phyloP scores from a whole-genome alignment of 306 rosid species.

The Acacia melanoxylon region DNA sequence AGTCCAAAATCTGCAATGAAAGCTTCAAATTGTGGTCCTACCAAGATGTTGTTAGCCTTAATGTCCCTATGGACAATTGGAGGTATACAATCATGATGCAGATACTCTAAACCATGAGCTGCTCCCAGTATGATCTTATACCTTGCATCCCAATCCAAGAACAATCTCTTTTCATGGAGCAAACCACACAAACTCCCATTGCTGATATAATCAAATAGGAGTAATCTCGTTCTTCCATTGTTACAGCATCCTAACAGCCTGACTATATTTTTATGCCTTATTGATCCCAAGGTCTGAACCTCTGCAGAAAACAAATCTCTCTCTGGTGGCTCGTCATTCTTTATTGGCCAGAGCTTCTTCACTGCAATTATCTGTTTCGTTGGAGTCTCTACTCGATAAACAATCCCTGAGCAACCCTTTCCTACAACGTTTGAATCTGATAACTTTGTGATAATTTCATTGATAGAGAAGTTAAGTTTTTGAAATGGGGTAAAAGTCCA shows the following conservation, averaged over 20 bases:
- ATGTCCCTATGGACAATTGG: slow-evolving; percentile 82
- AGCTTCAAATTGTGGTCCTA: slow-evolving; percentile 83
- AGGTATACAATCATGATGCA: slow-evolving; percentile 94
- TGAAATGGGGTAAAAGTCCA: slow-evolving; percentile 97
- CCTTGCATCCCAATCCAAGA: slow-evolving; percentile 98
- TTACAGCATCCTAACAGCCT: slow-evolving; percentile 85
- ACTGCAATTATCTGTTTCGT: slow-evolving; percentile 75
- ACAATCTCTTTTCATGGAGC: slow-evolving; percentile 78
- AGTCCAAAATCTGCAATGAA: slow-evolving; percentile 92
- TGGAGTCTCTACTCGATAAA: slow-evolving; percentile 94
- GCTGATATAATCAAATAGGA: slow-evolving; percentile 83
- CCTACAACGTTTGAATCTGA: slow-evolving; percentile 83
- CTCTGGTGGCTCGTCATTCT: slow-evolving; percentile 60
- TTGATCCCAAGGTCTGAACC: slow-evolving; percentile 85
- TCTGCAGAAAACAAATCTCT: slow-evolving; percentile 75
- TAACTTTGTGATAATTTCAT: slow-evolving; percentile 62
- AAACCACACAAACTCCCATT: slow-evolving; percentile 76
- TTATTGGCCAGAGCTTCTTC: slow-evolving; percentile 89
- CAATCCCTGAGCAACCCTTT: slow-evolving; percentile 87
- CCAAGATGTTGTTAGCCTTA: slow-evolving; percentile 89
- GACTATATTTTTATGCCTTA: slow-evolving; percentile 89
- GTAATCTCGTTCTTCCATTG: slow-evolving; percentile 77
- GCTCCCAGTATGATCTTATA: slow-evolving; percentile 80
- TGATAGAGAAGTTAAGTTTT: slow-evolving; percentile 73
- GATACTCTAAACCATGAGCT: slow-evolving; percentile 92